Percentiles rank a stretch among this genome's conserved stretches.
Conservation (phyloP, 1,284 basidiomycete genomes). For the Peniophora sp. region DNA sequence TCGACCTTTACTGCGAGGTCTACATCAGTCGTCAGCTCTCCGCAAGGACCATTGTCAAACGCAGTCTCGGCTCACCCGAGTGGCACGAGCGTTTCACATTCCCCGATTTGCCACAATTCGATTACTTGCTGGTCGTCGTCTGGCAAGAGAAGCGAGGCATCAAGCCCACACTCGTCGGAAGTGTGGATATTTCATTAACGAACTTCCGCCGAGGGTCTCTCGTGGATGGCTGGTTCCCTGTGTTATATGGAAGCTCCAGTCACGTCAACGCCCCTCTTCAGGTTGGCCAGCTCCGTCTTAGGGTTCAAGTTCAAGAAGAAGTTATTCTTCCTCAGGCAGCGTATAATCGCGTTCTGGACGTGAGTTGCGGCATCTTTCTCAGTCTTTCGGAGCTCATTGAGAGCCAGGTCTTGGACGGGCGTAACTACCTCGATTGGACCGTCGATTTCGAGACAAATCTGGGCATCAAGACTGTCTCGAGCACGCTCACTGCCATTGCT, state of each 20-base stretch:
- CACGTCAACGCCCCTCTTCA: slow-evolving; percentile 45
- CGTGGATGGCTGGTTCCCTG: slow-evolving; percentile 80
- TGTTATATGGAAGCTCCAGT: slow-evolving; percentile 40
- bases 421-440: slow-evolving; percentile 71
- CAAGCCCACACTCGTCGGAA: slow-evolving; percentile 51
- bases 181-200: slow-evolving; percentile 52
- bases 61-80: slow-evolving; percentile 52
- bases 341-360: slow-evolving; percentile 40
- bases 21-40: slow-evolving; percentile 54
- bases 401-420: slow-evolving; percentile 49
- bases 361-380: slow-evolving; percentile 5
- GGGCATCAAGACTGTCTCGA: slow-evolving; percentile 51
- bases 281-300: slow-evolving; percentile 67
- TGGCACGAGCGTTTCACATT: slow-evolving; percentile 78
- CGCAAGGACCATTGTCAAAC: slow-evolving; percentile 67
- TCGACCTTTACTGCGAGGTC: slow-evolving; percentile 66
- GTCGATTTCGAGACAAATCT: slow-evolving; percentile 58
- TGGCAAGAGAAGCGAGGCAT: slow-evolving; percentile 58
- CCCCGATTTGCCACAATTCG: slow-evolving; percentile 64
- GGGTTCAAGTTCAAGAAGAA: slow-evolving; percentile 69
- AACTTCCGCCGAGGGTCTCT: slow-evolving; percentile 67
- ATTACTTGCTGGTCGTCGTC: slow-evolving; percentile 53
- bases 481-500: slow-evolving; percentile 60
- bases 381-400: slow-evolving; percentile 3
- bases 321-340: slow-evolving; percentile 59